These are phyloP conservation scores for Bipolaris zeicola DNA, from an alignment of 2,329 filamentous ascomycete species.

Conservation along the genomic window DNA sequence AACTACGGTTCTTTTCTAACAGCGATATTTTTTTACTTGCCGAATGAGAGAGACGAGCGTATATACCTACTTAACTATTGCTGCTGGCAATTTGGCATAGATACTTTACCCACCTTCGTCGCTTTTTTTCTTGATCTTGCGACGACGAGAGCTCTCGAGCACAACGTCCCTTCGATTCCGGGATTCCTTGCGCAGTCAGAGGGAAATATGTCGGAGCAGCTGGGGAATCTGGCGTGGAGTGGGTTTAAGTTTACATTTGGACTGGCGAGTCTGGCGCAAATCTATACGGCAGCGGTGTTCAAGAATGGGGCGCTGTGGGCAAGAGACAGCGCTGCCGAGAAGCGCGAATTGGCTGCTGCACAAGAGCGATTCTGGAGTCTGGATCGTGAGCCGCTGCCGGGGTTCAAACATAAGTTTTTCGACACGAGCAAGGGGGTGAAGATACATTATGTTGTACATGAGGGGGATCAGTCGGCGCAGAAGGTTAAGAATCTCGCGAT, in stretches of 20 bases:
- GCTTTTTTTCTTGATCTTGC: no score
- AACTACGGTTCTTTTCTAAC: no score
- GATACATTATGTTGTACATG: slow-evolving; percentile 61
- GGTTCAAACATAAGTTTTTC: slow-evolving; percentile 59
- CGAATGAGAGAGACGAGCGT: no score
- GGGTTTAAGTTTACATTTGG: slow-evolving; percentile 42
- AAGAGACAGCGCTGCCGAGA: slow-evolving; percentile 34
- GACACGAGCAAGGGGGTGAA: slow-evolving; percentile 56
- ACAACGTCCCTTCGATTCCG: background rate
- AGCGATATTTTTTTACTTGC: no score
- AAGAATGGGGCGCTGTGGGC: slow-evolving; percentile 38
- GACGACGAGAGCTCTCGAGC: no score
- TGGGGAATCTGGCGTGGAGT: slow-evolving; percentile 31
- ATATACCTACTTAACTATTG: no score
- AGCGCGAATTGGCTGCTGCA: slow-evolving; percentile 46
- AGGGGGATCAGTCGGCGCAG: slow-evolving; percentile 5
- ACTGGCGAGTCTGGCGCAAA: slow-evolving; percentile 30
- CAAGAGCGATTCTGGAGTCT: slow-evolving; percentile 62
- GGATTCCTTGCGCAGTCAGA: background rate
- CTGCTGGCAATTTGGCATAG: no score
- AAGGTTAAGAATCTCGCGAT: slow-evolving; percentile 53
- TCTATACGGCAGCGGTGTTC: slow-evolving; percentile 29
- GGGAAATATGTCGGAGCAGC: slow-evolving; percentile 5
- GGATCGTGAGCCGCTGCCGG: slow-evolving; percentile 51
- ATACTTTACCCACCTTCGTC: no score